Evolutionary conservation across 2,329 filamentous ascomycete genomes (phyloP).

Genomic region (Aspergillus sp.): DNA sequence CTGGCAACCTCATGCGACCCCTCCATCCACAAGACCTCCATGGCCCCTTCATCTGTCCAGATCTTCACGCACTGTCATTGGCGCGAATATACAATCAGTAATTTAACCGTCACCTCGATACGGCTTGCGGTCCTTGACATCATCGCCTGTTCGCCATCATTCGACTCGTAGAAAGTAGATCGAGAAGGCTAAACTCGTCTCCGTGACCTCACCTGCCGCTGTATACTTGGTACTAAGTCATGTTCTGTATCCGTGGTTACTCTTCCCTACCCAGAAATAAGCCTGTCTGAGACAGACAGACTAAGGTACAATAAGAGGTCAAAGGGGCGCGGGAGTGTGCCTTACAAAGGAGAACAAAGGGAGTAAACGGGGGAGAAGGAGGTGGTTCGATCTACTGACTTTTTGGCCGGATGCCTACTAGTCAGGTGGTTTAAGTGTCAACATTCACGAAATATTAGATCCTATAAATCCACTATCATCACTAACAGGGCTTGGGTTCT

Average conservation of each 20-base stretch:
- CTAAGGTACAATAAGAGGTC: no score
- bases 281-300: background rate
- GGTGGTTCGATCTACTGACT: background rate
- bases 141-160: background rate
- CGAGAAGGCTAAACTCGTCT: no score
- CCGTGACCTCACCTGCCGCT: background rate
- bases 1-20: background rate
- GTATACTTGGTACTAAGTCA: background rate
- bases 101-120: background rate
- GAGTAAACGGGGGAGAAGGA: background rate
- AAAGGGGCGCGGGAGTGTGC: background rate
- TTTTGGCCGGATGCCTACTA: no score
- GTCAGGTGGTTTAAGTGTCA: no score
- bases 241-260: background rate
- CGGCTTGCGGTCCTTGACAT: background rate
- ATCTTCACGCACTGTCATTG: constrained; percentile 3
- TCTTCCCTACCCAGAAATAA: background rate
- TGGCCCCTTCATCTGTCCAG: background rate
- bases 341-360: background rate
- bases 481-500: no score
- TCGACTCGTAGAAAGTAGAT: no score
- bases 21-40: background rate
- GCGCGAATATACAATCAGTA: constrained; percentile 9
- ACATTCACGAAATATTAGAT: no score
- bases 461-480: no score